Evolutionary conservation across 2,329 filamentous ascomycete genomes (phyloP).

Genomic region (Pseudogymnoascus sp.): DNA sequence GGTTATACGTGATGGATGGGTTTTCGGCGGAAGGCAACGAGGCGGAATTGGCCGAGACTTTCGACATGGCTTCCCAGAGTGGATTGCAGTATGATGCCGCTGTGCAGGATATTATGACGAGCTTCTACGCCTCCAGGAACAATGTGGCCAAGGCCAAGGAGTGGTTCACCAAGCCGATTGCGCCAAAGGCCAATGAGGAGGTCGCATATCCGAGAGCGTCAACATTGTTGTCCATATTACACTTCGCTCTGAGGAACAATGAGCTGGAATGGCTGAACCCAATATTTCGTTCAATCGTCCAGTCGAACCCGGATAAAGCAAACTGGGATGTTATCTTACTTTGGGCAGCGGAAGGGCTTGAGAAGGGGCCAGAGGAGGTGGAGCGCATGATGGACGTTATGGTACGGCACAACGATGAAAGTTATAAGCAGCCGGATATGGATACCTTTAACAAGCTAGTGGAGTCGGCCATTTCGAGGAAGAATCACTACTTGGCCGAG

Average conservation of each 20-base stretch:
- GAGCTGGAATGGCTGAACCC: slow-evolving; percentile 53
- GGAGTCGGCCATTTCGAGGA: slow-evolving; percentile 58
- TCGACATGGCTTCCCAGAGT: slow-evolving; percentile 41
- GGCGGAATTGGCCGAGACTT: slow-evolving; percentile 47
- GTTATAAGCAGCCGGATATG: slow-evolving; percentile 50
- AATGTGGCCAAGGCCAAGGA: slow-evolving; percentile 52
- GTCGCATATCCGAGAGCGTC: slow-evolving; percentile 25
- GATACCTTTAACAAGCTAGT: slow-evolving; percentile 71
- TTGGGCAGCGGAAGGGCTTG: slow-evolving; percentile 62
- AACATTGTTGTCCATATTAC: slow-evolving; percentile 47
- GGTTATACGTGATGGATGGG: slow-evolving; percentile 34
- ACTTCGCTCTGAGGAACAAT: slow-evolving; percentile 51
- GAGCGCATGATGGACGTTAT: slow-evolving; percentile 64
- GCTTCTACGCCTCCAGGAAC: slow-evolving; percentile 52
- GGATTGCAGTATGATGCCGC: slow-evolving; percentile 37
- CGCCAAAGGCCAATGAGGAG: slow-evolving; percentile 17
- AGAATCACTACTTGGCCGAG: slow-evolving; percentile 64
- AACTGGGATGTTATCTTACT: slow-evolving; percentile 67
- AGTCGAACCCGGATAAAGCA: slow-evolving; percentile 40
- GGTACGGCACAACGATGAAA: slow-evolving; percentile 39
- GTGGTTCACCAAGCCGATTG: slow-evolving; percentile 55
- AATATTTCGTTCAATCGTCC: slow-evolving; percentile 41
- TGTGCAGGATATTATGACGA: slow-evolving; percentile 48
- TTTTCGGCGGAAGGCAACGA: slow-evolving; percentile 53
- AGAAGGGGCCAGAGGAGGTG: slow-evolving; percentile 63